These are phyloP conservation scores for Durio zibethinus DNA, from an alignment of 345 rosid genomes.

Conservation along the genomic window DNA sequence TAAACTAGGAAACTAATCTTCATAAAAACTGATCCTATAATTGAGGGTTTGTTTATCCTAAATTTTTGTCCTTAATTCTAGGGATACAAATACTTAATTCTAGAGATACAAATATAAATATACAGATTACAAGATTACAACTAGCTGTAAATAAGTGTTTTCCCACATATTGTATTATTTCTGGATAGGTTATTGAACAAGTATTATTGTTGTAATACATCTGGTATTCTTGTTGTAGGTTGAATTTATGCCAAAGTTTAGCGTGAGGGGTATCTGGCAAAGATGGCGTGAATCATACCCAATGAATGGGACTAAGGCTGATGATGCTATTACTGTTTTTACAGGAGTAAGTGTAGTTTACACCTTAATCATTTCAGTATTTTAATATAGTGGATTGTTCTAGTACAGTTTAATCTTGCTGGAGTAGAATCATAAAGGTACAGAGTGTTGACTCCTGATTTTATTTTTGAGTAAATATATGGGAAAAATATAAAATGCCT, in stretches of 20 bases:
- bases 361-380: not conserved
- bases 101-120: too few species aligned
- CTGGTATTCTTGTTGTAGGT: constrained; percentile 48
- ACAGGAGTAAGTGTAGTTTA: constrained; percentile 71
- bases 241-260: constrained; percentile 91
- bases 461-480: not conserved
- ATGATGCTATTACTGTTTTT: constrained; percentile 71
- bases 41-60: too few species aligned
- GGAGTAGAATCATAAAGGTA: not conserved
- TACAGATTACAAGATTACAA: too few species aligned
- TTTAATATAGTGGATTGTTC: not conserved
- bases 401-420: not conserved
- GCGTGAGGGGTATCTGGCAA: constrained; percentile 91
- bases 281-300: constrained; percentile 92
- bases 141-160: too few species aligned
- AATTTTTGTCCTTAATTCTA: too few species aligned
- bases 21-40: too few species aligned
- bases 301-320: constrained; percentile 42
- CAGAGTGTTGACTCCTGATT: not conserved
- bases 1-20: too few species aligned
- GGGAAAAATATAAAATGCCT: not conserved
- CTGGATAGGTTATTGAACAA: not conserved
- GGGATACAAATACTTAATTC: too few species aligned
- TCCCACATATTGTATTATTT: constrained; percentile 14
- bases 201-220: constrained; percentile 4